Base-by-base conservation (phyloP, 805 yeast species). In the Zygosaccharomyces pseudorouxii region DNA sequence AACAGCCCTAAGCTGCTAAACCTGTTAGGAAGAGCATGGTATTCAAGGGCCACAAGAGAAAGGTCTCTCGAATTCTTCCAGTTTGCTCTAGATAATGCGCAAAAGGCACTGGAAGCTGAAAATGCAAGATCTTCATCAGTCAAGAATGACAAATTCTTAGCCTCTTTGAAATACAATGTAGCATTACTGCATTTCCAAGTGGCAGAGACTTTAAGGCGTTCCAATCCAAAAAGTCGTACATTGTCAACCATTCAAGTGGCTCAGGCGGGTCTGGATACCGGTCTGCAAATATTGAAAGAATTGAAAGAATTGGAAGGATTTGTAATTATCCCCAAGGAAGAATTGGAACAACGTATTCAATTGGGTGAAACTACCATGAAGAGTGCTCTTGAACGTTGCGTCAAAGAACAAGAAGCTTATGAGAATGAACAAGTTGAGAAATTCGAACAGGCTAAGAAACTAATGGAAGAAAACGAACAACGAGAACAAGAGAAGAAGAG, bases 1-100 rank as follows among this genome's bases (percentile, higher is more conserved):
- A 75, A 78, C 35, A 95, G 85, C 61, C 69, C 88, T 0, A 81
- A 79, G 58, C 73, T 87, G 27, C 68, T 84, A 54, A 80, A 89
- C 14, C 75, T 86, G 54, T 73, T 92, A 50, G 96, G 96, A 38
- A 78, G 90, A 53, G 92, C 93, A 1, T 90, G 97, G 97, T 81
- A 82, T 54, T 75, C 81, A 20, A 77, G 96, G 63, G 97, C 88
- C 9, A 63, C 75, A 35, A 70, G 73, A 28, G 96, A 87, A 60
- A 82, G 78, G 65, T 83, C 78, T 49, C 62, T 82, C 42, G 78
- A 71, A n/a, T 80, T 75, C 52, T 78, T 84, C 46, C 70, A 76
- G 36, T 80, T 75, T 47, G 78, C 96, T 0, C 72, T 89, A 48
- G 81, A 78, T 38, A 80, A 78, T 55, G 78, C 88, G 5, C 71